phyloP scores from a whole-genome alignment of 2,329 filamentous ascomycete species.

The Venturia pyrina region DNA sequence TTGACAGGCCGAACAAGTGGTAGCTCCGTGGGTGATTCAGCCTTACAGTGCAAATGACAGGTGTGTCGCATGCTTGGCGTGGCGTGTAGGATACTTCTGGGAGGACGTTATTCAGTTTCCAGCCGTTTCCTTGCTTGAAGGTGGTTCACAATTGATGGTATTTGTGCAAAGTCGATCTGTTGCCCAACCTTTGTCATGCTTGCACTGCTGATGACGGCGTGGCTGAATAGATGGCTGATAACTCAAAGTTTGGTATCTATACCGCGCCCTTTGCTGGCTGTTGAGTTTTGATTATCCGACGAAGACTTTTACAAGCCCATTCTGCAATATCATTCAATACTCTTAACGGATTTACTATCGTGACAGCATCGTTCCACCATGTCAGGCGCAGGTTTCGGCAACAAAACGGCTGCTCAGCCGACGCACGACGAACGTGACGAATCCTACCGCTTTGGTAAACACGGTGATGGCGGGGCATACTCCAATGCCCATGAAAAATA shows the following conservation, averaged over 20 bases:
- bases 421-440: constrained; percentile 19
- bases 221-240: neutral
- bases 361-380: neutral
- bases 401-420: constrained; percentile 16
- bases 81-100: neutral
- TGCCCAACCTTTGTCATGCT: neutral
- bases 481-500: constrained; percentile 17
- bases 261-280: neutral
- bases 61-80: constrained; percentile 1
- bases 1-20: neutral
- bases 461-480: constrained; percentile 21
- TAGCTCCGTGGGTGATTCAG: neutral
- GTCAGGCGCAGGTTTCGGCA: constrained; percentile 15
- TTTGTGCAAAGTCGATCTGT: neutral
- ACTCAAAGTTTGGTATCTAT: neutral
- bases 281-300: too few species aligned
- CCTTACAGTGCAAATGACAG: neutral
- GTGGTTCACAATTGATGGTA: neutral
- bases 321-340: too few species aligned
- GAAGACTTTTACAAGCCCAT: too few species aligned
- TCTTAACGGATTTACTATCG: neutral
- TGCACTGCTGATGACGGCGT: neutral
- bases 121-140: neutral
- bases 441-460: constrained; percentile 18
- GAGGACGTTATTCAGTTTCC: neutral